Percentiles rank a stretch among this genome's conserved stretches.
Evolutionary conservation across 768 basidiomycete species (phyloP).

Genomic region (Boletus sp.): DNA sequence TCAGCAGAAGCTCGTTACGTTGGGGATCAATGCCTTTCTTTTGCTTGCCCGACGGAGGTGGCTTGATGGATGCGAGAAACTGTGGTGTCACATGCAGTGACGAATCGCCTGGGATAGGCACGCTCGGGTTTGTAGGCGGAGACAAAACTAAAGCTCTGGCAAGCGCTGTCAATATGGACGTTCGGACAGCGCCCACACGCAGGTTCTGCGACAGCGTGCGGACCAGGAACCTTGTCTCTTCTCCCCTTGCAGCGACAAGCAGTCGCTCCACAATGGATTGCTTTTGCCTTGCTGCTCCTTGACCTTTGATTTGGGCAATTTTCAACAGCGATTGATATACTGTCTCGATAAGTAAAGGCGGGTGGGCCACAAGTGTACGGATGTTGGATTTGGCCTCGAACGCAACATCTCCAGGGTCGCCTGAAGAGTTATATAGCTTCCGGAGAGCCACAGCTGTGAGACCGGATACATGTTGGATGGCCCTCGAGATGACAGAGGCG

Average conservation of each 20-base stretch:
- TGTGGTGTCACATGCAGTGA: slow-evolving; percentile 28
- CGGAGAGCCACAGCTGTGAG: slow-evolving; percentile 55
- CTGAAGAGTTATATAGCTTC: slow-evolving; percentile 66
- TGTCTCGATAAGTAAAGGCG: slow-evolving; percentile 58
- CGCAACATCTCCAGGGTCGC: slow-evolving; percentile 89
- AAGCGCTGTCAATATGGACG: slow-evolving; percentile 76
- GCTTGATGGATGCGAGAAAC: slow-evolving; percentile 19
- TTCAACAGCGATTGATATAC: slow-evolving; percentile 69
- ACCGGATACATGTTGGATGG: slow-evolving; percentile 73
- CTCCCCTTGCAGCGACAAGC: slow-evolving; percentile 81
- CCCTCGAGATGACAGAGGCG: slow-evolving; percentile 61
- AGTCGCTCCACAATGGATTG: slow-evolving; percentile 77
- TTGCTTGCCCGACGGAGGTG: slow-evolving; percentile 21
- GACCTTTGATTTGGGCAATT: slow-evolving; percentile 68
- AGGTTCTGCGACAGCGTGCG: slow-evolving; percentile 73
- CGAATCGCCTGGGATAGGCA: slow-evolving; percentile 21
- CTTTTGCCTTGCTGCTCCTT: slow-evolving; percentile 73
- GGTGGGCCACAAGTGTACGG: slow-evolving; percentile 70
- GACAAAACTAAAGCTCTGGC: slow-evolving; percentile 75
- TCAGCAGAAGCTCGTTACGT: slow-evolving; percentile 38
- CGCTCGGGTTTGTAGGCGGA: slow-evolving; percentile 33
- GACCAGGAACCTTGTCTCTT: slow-evolving; percentile 83
- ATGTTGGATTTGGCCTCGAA: slow-evolving; percentile 77
- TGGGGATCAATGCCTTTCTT: slow-evolving; percentile 31
- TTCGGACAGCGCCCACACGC: slow-evolving; percentile 85